Evolutionary conservation across 345 rosid species (phyloP), one percentile per base, ranked within the genome.

Genomic region (Populus deltoides): DNA sequence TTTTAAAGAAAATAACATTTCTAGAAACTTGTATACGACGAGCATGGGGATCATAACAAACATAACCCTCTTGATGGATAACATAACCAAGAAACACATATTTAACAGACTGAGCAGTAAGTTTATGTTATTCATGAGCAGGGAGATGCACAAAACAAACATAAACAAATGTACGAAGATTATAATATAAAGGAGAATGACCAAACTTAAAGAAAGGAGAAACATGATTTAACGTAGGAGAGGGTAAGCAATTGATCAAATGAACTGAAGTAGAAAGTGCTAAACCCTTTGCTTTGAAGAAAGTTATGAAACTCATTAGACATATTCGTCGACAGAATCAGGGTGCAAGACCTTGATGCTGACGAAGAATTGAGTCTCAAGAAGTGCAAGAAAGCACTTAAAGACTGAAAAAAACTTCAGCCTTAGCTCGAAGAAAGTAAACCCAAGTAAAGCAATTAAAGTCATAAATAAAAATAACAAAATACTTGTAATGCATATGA

Each of bases 1-100:
- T 47, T 71, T 71, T 10, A 47, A 45, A 71, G 41, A 71, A 71
- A 25, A 71, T 47, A n/a, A 45, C 62, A 71, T 45, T 71, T 1
- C 0, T 1, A 71, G 61, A 47, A 29, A 71, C 38, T 24, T 3
- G 2, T 6, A 29, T 11, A 9, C 3, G 31, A 17, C 6, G n/a
- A 31, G 2, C 41, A 39, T 10, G 16, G 13, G 74, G 18, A 71
- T 71, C 24, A 47, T 71, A 71, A 5, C 6, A 47, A 47, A 47
- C 2, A 51, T 22, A 71, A 13, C 24, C n/a, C 45, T 71, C 49
- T 6, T 71, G 24, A 18, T 24, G 24, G 0, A 15, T 27, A 47
- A 1, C 13, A 15, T 47, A 25, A 22, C 62, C 62, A 15, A 71
- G 18, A 31, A 71, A 51, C 8, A 12, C 62, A 71, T 39, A 71